phyloP scores from a whole-genome alignment of 768 basidiomycete genomes.

The Suillus alpinus region DNA sequence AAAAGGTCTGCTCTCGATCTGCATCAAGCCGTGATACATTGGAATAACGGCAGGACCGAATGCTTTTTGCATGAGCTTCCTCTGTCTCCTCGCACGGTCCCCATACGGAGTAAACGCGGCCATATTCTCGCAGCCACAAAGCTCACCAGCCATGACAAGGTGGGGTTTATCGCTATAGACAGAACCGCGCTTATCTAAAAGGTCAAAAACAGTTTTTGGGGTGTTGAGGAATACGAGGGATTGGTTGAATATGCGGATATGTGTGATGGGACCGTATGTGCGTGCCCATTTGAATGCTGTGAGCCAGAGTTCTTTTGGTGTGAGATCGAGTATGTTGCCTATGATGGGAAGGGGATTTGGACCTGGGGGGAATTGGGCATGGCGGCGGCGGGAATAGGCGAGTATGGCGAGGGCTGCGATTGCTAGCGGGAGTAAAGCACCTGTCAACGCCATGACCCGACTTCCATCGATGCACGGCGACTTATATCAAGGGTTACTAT shows the following conservation, averaged over 20 bases:
- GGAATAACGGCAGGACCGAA: conserved; percentile 52
- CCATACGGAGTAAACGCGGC: conserved; percentile 68
- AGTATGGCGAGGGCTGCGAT: conserved; percentile 12
- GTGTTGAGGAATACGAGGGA: conserved; percentile 67
- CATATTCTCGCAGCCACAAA: conserved; percentile 72
- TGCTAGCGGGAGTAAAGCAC: neutral
- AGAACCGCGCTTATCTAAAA: conserved; percentile 67
- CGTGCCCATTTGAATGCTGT: conserved; percentile 55
- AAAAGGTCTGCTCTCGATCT: conserved; percentile 55
- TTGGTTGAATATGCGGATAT: conserved; percentile 64
- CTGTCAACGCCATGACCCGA: neutral
- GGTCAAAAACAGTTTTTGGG: conserved; percentile 53
- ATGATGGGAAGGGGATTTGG: conserved; percentile 63
- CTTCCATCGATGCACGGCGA: neutral
- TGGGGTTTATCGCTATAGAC: conserved; percentile 76
- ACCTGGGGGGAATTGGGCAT: conserved; percentile 57
- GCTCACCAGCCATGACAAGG: conserved; percentile 67
- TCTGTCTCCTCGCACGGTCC: conserved; percentile 60
- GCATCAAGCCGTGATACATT: conserved; percentile 55
- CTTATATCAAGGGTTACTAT: neutral
- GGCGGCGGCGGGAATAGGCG: conserved; percentile 19
- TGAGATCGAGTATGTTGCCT: conserved; percentile 63
- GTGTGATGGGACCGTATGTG: conserved; percentile 55
- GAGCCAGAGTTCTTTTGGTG: conserved; percentile 62
- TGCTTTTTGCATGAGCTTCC: conserved; percentile 64